Evolutionary conservation across 352 stramenopile genomes (phyloP), one percentile per base, ranked within the genome.

Genomic region (Globisporangium iwayamae): DNA sequence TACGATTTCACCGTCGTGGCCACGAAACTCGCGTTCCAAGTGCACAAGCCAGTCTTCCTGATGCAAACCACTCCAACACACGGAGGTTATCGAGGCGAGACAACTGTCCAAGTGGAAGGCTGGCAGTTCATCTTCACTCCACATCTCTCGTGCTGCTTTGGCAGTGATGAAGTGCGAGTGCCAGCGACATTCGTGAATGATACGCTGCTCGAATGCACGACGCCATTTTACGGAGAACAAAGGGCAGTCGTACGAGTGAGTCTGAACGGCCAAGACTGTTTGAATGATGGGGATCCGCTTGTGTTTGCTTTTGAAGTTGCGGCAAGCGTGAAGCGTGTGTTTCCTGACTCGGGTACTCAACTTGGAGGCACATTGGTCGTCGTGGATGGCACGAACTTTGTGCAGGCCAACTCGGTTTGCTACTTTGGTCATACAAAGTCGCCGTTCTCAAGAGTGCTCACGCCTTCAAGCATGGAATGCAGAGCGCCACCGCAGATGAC

Each of bases 121-220:
- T 74, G 61, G 51, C 75, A 84, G 32, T 90, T 93, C 51, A 18
- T 75, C 11, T 70, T 83, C 11, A 85, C 81, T 1, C 73, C 70
- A 3, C 46, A 75, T 13, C 61, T 96, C 0, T 72, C 77, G 5
- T 96, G 89, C 50, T 89, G 83, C 45, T 94, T 96, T 69, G 74
- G 71, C 30, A 62, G 70, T 25, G 63, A 71, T 25, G 62, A 71
- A 13, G 52, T 67, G n/a, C 65, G 55, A 0, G 76, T 90, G 5
- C 66, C 72, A 51, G 85, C 83, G 30, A 78, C 73, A 1, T 91
- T 91, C 60, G 67, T 87, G 18, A 96, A 93, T 38, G 61, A 75
- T 1, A 85, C 85, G 47, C 13, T 71, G 28, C 53, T 95, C 4
- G 66, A 77, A 32, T 96, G 89, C 54, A 59, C 58, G 1, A 78